Base-by-base conservation (phyloP, 305 asterid genomes). In the Fraxinus dipetala region DNA sequence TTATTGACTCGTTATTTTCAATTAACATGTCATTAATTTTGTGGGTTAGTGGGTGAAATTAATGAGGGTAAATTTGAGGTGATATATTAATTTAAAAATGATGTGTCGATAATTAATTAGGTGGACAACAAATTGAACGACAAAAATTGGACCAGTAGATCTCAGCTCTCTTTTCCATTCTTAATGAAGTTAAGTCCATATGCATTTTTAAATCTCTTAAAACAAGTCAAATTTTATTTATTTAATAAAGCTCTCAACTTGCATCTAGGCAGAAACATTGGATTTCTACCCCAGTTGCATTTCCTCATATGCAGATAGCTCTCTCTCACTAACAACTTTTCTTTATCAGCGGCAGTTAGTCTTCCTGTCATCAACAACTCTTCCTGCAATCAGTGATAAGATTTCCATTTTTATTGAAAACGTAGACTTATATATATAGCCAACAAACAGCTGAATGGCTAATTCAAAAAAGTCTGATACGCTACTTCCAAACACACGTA, bases 401-500 rank as follows among this genome's bases (percentile, higher is more conserved):
- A 13, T 48, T 51, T 51, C 63, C 63, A 16, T 51, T 51, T 56
- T 56, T 56, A 18, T 6, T n/a, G 26, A n/a, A 56, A 56, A 56
- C 24, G 10, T 2, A 5, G 18, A 5, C 3, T 1, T 56, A 2
- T 54, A 51, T 54, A 56, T 56, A 56, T 56, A 56, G 65, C 26
- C 65, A 18, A 18, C 65, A n/a, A 56, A 56, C 65, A 56, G 65
- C 26, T 61, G 72, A 9, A 61, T 61, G 72, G 72, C 72, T 61
- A 22, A 22, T 24, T 56, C 65, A 20, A 18, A 56, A 56, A 56
- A 56, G 26, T 61, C 16, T 61, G 31, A 61, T 61, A 22, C 72
- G 26, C 30, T 61, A 22, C 72, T 61, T 20, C 32, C 88, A 73
- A 59, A 83, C 63, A 67, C 86, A 11, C 78, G 80, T 77, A 40